A percentile compares a stretch with the other conserved stretches of the same genome.
phyloP scores from a whole-genome alignment of 73 alveolate genomes.

The Tetrahymena thermophila region DNA sequence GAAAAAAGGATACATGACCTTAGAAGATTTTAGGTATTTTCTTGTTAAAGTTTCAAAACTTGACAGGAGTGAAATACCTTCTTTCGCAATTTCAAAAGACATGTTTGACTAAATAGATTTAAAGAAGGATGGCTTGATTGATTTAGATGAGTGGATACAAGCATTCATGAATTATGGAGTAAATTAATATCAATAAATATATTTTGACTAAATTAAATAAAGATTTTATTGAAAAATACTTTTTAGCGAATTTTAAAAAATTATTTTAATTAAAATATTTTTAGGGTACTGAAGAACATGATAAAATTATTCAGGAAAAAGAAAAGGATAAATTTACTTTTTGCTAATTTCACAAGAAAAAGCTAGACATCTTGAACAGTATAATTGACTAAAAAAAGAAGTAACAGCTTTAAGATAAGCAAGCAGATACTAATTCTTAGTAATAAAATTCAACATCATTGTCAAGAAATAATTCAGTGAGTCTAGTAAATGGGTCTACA shows the following conservation, averaged over 20 bases:
- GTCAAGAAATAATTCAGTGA: not conserved
- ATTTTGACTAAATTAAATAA: too few relatives aligned
- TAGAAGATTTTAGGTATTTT: not conserved
- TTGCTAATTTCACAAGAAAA: not conserved
- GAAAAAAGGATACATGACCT: not conserved
- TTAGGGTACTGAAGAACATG: not conserved
- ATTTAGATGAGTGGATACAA: not conserved
- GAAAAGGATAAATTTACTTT: not conserved
- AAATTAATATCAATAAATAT: not conserved
- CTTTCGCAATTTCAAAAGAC: not conserved
- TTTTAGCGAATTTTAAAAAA: too few relatives aligned
- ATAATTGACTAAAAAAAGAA: not conserved
- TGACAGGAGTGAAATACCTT: not conserved
- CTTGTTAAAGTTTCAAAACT: not conserved
- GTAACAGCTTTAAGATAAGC: not conserved
- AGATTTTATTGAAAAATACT: too few relatives aligned
- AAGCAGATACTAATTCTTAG: not conserved
- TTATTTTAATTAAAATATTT: too few relatives aligned
- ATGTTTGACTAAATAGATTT: not conserved
- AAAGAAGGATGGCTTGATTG: not conserved
- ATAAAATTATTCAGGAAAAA: not conserved
- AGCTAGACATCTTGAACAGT: not conserved
- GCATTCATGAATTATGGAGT: not conserved
- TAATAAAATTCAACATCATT: not conserved
- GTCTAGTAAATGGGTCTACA: not conserved